Evolutionary conservation across 129 eudicot genomes (phyloP).

Genomic region (Kitagawia praeruptora): DNA sequence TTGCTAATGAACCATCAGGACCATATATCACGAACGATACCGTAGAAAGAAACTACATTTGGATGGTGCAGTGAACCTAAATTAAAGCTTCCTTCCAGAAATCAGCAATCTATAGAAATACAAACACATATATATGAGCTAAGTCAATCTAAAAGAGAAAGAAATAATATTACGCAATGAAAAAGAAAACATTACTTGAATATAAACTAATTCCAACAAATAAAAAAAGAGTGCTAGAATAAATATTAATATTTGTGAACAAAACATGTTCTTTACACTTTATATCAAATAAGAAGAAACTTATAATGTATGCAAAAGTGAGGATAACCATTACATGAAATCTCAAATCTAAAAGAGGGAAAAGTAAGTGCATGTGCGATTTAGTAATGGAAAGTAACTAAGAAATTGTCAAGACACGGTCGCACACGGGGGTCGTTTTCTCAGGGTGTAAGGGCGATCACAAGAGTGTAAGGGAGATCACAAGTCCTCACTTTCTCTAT

Average conservation of each 20-base stretch:
- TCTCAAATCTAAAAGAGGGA: too few relatives aligned
- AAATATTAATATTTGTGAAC: neutral
- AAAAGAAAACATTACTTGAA: neutral
- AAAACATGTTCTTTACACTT: neutral
- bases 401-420: too few relatives aligned
- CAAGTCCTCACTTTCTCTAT: neutral
- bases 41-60: slow-evolving; percentile 90
- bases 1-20: slow-evolving; percentile 79
- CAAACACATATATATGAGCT: neutral
- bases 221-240: neutral
- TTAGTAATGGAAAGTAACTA: too few relatives aligned
- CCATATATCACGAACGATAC: slow-evolving; percentile 98
- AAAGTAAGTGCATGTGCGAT: too few relatives aligned
- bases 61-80: slow-evolving; percentile 86
- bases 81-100: slow-evolving; percentile 87
- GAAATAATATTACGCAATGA: neutral
- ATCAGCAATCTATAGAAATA: slow-evolving; percentile 52
- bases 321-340: too few relatives aligned
- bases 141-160: neutral
- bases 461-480: neutral
- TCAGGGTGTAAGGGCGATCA: too few relatives aligned
- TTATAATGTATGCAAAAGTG: too few relatives aligned
- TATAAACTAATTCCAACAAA: neutral
- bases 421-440: too few relatives aligned
- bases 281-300: neutral